These are phyloP conservation scores for Bipolaris oryzae DNA, from an alignment of 2,329 filamentous ascomycete species.

Conservation along the genomic window DNA sequence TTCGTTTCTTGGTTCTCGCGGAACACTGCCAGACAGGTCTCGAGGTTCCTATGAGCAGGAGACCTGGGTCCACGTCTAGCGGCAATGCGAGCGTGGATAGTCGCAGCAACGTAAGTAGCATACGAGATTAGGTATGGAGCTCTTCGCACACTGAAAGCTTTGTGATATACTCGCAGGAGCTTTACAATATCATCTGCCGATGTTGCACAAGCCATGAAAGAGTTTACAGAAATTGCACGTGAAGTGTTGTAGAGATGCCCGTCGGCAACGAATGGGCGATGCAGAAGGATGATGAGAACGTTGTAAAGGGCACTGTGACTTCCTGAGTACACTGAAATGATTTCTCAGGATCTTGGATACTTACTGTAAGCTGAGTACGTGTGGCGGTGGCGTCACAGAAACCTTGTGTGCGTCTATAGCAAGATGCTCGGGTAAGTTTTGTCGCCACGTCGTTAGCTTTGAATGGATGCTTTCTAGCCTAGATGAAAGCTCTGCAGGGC, in stretches of 20 bases:
- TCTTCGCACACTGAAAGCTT: slow-evolving; percentile 53
- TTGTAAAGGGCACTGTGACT: slow-evolving; percentile 53
- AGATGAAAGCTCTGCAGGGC: slow-evolving; percentile 43
- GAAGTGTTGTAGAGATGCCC: slow-evolving; percentile 55
- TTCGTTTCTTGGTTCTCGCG: slow-evolving; percentile 59
- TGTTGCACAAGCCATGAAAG: slow-evolving; percentile 53
- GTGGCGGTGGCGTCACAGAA: slow-evolving; percentile 45
- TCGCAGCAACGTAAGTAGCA: slow-evolving; percentile 61
- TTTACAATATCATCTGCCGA: slow-evolving; percentile 56
- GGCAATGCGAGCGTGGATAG: slow-evolving; percentile 59
- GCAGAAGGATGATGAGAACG: slow-evolving; percentile 59
- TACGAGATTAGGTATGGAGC: slow-evolving; percentile 63
- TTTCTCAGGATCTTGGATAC: neutral
- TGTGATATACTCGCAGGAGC: slow-evolving; percentile 54
- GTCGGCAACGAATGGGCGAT: slow-evolving; percentile 60
- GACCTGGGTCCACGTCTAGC: slow-evolving; percentile 51
- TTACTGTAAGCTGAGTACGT: slow-evolving; percentile 36
- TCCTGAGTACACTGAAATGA: neutral
- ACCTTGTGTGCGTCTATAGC: slow-evolving; percentile 44
- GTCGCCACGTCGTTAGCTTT: slow-evolving; percentile 53
- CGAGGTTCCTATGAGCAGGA: slow-evolving; percentile 44
- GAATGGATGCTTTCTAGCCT: slow-evolving; percentile 50
- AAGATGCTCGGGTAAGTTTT: slow-evolving; percentile 52
- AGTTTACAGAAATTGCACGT: slow-evolving; percentile 51
- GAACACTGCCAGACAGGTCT: slow-evolving; percentile 56